Evolutionary conservation across 441 rosid genomes (phyloP).

Genomic region (Raphanus hybrid): DNA sequence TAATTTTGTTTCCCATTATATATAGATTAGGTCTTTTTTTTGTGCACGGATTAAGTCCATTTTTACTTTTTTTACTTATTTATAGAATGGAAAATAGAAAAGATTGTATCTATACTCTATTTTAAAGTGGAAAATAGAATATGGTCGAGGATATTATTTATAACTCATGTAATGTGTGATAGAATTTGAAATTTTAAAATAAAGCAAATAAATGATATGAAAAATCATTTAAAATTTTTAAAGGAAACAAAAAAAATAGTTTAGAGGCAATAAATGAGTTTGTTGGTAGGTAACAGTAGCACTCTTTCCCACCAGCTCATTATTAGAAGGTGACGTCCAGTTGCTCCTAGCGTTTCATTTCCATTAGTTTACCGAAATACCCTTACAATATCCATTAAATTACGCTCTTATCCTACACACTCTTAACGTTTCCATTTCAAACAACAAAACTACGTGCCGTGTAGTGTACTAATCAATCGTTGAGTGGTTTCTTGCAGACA

Average conservation of each 20-base stretch:
- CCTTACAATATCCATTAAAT: not conserved
- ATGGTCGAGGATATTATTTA: too few species aligned
- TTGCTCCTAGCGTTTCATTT: slow-evolving; percentile 21
- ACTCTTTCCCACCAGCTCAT: slow-evolving; percentile 41
- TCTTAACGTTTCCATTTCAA: not conserved
- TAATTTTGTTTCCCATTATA: too few species aligned
- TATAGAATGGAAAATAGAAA: too few species aligned
- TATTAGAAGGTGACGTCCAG: slow-evolving; percentile 39
- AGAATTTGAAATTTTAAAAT: too few species aligned
- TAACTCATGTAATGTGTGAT: too few species aligned
- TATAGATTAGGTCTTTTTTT: too few species aligned
- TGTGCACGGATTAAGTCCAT: too few species aligned
- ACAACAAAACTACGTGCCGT: slow-evolving; percentile 15
- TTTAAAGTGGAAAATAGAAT: too few species aligned
- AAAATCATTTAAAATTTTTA: too few species aligned
- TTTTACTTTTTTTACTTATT: too few species aligned
- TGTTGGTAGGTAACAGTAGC: slow-evolving; percentile 42
- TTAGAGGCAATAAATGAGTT: slow-evolving; percentile 35
- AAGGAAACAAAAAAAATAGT: not conserved
- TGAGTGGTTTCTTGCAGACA: not conserved
- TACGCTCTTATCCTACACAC: not conserved
- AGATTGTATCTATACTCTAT: too few species aligned
- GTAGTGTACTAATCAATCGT: not conserved
- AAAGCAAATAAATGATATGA: not conserved
- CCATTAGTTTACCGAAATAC: not conserved